Evolutionary conservation across 2,329 filamentous ascomycete species (phyloP), one percentile per base, ranked within the genome.

Genomic region (Beauveria sp.): DNA sequence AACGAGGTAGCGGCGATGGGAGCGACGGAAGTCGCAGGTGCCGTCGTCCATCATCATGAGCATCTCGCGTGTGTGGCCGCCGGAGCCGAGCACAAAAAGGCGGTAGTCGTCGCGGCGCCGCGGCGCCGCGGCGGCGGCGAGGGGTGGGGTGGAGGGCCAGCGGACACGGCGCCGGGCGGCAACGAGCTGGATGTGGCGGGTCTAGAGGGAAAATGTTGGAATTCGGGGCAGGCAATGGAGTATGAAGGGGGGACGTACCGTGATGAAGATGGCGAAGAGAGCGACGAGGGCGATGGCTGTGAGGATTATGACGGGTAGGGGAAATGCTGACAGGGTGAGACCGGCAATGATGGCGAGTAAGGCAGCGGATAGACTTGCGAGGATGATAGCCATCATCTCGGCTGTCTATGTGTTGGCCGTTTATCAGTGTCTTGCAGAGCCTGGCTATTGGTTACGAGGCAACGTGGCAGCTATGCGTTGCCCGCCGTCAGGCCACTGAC

Each of bases 61-160:
- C 89, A 99, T 96, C 75, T 99, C 95, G 53, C 91, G 88, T 0
- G 95, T 97, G 75, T 99, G 95, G 1, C 95, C 95, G 38, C 95
- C 95, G 3, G 90, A 96, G 58, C 95, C 95, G 26, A 98, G 88
- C 28, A 98, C 87, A 65, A 96, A 83, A 38, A 96, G 79, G 60
- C 92, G 79, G 73, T 93, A 83, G 28, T 76, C 75, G 3, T 68
- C 66, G 3, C 48, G 26, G 7, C 38, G 63, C 24, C 60, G 49
- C 16, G 16, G 55, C 16, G 53, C 18, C 24, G 43, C 24, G 34
- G 34, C 5, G 34, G 5, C 3, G 38, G n/a, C 7, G 24, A 34
- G 43, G 5, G 48, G n/a, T 4, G 60, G 2, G 5, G 28, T 24
- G 2, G 40, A 16, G 18, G 34, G 55, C 66, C 65, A 66, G 48